Conservation (phyloP, 2,329 filamentous ascomycete species). For the Claviceps arundinis region DNA sequence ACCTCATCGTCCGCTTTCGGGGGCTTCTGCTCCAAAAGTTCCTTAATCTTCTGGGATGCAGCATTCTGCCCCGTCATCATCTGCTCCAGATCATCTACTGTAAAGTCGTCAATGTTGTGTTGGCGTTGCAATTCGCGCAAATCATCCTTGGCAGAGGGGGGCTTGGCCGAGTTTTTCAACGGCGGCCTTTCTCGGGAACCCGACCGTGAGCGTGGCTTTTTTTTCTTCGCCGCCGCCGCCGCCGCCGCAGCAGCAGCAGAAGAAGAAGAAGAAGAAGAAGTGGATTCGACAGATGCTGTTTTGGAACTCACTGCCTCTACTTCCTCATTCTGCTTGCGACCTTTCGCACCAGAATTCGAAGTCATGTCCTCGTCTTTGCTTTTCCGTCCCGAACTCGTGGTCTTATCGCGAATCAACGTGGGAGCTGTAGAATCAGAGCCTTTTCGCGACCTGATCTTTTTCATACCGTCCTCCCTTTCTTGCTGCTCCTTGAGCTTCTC, state of each 20-base stretch:
- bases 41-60: conserved; percentile 12
- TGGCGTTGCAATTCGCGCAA: conserved; percentile 37
- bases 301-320: background rate
- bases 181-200: conserved; percentile 30
- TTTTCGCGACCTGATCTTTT: background rate
- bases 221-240: conserved; percentile 11
- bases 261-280: too few relatives aligned
- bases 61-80: conserved; percentile 28
- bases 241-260: conserved; percentile 8
- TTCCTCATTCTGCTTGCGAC: conserved; percentile 12
- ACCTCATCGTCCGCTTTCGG: conserved; percentile 9
- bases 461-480: conserved; percentile 3
- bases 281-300: too few relatives aligned
- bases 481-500: conserved; percentile 10
- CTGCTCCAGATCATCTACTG: conserved; percentile 43
- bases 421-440: conserved; percentile 6
- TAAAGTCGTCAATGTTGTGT: conserved; percentile 45
- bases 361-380: conserved; percentile 17
- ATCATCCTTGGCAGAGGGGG: conserved; percentile 42
- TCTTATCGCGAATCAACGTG: conserved; percentile 14
- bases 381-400: conserved; percentile 12
- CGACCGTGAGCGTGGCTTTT: conserved; percentile 22
- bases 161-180: conserved; percentile 39
- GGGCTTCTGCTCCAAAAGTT: conserved; percentile 14
- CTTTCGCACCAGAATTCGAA: conserved; percentile 18